Conservation (phyloP, 495 filamentous ascomycete genomes). For the Penicillium desertorum region DNA sequence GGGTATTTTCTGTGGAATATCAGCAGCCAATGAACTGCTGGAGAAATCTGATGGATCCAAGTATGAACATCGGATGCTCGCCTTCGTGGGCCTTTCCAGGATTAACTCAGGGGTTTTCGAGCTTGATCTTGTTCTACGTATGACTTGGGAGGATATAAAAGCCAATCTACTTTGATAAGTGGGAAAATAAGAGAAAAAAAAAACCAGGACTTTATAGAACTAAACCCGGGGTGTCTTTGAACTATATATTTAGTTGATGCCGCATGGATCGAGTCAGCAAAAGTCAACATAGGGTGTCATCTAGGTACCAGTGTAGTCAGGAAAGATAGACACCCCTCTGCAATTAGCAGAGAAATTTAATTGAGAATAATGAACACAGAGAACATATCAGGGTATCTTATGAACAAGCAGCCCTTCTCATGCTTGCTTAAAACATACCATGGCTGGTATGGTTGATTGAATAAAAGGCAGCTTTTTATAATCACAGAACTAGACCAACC, state of each 20-base stretch:
- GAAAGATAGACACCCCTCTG: neutral
- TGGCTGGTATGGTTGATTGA: neutral
- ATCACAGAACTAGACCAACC: neutral
- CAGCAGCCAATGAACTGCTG: neutral
- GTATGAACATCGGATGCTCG: neutral
- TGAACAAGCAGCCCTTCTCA: neutral
- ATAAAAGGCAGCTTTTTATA: neutral
- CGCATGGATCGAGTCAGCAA: neutral
- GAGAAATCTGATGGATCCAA: neutral
- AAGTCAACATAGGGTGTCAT: neutral
- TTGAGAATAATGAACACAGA: neutral
- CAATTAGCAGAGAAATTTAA: neutral
- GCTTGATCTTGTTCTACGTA: neutral
- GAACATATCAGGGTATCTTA: neutral
- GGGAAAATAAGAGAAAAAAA: neutral
- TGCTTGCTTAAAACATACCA: neutral
- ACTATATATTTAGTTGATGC: neutral
- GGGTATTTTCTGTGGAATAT: neutral
- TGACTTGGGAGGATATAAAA: neutral
- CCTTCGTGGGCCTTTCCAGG: neutral
- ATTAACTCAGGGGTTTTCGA: neutral
- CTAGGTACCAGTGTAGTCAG: neutral
- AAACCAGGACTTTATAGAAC: neutral
- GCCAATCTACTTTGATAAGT: neutral
- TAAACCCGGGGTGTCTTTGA: neutral